phyloP scores from a whole-genome alignment of 2,329 filamentous ascomycete species.

The Lizonia empirigonia region DNA sequence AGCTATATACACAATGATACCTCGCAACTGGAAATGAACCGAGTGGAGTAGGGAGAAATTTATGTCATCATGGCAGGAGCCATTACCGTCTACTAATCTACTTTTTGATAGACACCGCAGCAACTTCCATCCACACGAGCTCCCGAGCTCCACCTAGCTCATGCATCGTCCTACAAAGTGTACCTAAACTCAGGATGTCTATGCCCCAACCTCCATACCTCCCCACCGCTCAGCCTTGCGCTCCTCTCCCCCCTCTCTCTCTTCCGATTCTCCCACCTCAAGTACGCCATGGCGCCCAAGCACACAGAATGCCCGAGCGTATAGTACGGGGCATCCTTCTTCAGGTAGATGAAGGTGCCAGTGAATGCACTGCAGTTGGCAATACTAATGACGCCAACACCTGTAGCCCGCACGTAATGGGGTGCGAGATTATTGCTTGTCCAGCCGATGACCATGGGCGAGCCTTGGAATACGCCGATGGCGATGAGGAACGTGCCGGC shows the following conservation, averaged over 20 bases:
- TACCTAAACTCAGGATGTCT: constrained; percentile 41
- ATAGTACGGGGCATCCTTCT: constrained; percentile 47
- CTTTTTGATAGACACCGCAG: too few species aligned
- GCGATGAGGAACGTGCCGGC: constrained; percentile 50
- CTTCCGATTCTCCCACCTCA: constrained; percentile 36
- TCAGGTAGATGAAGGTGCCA: constrained; percentile 58
- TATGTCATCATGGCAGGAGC: too few species aligned
- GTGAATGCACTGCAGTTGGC: constrained; percentile 60
- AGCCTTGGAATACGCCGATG: constrained; percentile 51
- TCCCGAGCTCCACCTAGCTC: too few species aligned
- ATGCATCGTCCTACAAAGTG: constrained; percentile 28
- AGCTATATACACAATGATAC: too few species aligned
- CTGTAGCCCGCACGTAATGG: constrained; percentile 63
- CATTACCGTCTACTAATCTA: too few species aligned
- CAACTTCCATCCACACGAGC: too few species aligned
- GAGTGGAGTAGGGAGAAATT: too few species aligned
- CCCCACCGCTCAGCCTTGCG: constrained; percentile 28
- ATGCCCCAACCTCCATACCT: constrained; percentile 35
- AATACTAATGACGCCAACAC: constrained; percentile 54
- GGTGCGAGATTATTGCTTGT: constrained; percentile 54
- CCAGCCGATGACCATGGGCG: constrained; percentile 50
- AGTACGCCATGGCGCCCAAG: constrained; percentile 34
- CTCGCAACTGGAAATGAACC: too few species aligned
- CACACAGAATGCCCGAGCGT: constrained; percentile 32
- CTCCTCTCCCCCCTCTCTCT: constrained; percentile 33